Conservation (phyloP, 1,139 yeast genomes). For the Casaregolazyma suthepensis region DNA sequence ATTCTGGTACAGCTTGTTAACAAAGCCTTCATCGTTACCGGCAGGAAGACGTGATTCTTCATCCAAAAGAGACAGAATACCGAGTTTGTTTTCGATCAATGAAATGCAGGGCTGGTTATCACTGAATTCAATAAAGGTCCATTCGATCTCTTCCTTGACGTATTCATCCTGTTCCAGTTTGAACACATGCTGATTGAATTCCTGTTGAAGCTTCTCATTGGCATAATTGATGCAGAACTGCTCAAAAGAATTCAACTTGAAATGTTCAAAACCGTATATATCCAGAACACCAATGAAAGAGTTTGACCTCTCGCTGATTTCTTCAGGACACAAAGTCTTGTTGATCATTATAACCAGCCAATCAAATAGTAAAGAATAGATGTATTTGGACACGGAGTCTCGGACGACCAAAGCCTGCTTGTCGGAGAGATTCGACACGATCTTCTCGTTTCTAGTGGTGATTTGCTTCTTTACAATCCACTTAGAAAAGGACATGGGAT, state of each 20-base stretch:
- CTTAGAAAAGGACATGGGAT: conserved; percentile 67
- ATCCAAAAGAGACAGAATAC: conserved; percentile 81
- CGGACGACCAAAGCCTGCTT: conserved; percentile 87
- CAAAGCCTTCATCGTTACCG: conserved; percentile 91
- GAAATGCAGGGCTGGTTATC: conserved; percentile 98
- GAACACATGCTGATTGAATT: conserved; percentile 95
- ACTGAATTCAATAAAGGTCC: conserved; percentile 94
- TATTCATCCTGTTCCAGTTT: conserved; percentile 96
- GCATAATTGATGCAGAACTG: conserved; percentile 98
- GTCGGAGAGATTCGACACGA: conserved; percentile 73
- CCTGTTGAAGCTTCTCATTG: conserved; percentile 95
- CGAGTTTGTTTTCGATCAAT: conserved; percentile 82
- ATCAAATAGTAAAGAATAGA: conserved; percentile 87
- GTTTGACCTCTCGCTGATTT: conserved; percentile 49
- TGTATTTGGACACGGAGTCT: conserved; percentile 92
- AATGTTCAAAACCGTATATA: conserved; percentile 96
- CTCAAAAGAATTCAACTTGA: conserved; percentile 88
- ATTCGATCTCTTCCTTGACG: conserved; percentile 83
- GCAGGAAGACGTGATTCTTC: conserved; percentile 95
- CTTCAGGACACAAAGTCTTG: conserved; percentile 71
- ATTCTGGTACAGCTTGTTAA: conserved; percentile 81
- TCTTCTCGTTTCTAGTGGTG: conserved; percentile 86
- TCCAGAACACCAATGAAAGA: conserved; percentile 94
- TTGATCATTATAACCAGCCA: conserved; percentile 90
- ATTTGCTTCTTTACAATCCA: conserved; percentile 95